A percentile compares a stretch with the other conserved stretches of the same genome.
phyloP scores from a whole-genome alignment of 768 basidiomycete genomes.

The Wakefieldia striispora region DNA sequence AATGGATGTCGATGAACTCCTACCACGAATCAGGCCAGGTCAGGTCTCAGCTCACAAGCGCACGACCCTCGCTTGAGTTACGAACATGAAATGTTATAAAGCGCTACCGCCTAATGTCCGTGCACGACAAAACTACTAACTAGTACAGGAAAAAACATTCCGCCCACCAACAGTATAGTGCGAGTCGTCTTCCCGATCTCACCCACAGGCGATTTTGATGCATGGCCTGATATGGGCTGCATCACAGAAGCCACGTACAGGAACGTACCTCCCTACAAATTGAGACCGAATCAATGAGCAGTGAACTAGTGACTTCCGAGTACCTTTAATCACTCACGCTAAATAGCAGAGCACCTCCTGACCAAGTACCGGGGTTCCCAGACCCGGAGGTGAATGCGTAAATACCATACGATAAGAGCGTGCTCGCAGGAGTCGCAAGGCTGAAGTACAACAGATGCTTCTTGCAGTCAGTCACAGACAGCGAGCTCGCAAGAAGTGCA shows the following conservation, averaged over 20 bases:
- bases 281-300: not conserved
- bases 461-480: conserved; percentile 66
- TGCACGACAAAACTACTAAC: conserved; percentile 63
- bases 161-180: conserved; percentile 53
- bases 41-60: too few species aligned
- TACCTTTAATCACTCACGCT: conserved; percentile 54
- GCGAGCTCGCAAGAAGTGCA: conserved; percentile 74
- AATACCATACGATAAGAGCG: conserved; percentile 70
- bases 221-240: conserved; percentile 65
- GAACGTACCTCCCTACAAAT: conserved; percentile 81
- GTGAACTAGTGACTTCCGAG: not conserved
- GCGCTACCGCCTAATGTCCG: conserved; percentile 37
- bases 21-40: not conserved
- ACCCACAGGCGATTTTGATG: conserved; percentile 32
- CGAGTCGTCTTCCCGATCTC: conserved; percentile 47
- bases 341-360: conserved; percentile 76
- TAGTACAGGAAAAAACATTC: conserved; percentile 70
- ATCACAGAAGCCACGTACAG: conserved; percentile 91
- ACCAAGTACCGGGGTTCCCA: conserved; percentile 47
- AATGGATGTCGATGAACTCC: conserved; percentile 8
- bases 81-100: not conserved
- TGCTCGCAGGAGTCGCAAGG: conserved; percentile 79
- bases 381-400: conserved; percentile 49
- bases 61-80: conserved; percentile 1
- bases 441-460: conserved; percentile 78